Conservation (phyloP, 768 basidiomycete species). For the Podaxis sp. region DNA sequence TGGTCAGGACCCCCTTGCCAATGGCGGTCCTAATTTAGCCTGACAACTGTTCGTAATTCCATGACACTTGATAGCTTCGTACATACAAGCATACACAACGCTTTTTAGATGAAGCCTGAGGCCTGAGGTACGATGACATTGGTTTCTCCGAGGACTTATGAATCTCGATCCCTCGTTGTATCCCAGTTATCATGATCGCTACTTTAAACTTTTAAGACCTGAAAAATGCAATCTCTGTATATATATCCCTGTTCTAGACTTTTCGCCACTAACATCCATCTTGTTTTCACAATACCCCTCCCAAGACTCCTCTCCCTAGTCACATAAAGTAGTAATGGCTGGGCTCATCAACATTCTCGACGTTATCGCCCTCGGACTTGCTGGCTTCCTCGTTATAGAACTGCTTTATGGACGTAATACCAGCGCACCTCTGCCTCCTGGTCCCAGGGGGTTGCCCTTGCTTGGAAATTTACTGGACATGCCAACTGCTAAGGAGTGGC, state of each 20-base stretch:
- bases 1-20: too few species aligned
- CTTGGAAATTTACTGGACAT: slow-evolving; percentile 50
- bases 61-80: too few species aligned
- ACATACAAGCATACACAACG: too few species aligned
- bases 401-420: slow-evolving; percentile 17
- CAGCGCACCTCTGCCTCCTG: slow-evolving; percentile 37
- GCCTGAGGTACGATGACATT: too few species aligned
- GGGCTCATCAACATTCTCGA: slow-evolving; percentile 19
- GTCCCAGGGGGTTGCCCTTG: slow-evolving; percentile 42
- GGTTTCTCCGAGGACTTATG: too few species aligned
- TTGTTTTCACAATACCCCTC: not conserved
- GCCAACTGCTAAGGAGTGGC: slow-evolving; percentile 44
- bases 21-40: too few species aligned
- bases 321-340: slow-evolving; percentile 10
- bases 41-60: too few species aligned
- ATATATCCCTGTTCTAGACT: not conserved
- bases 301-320: not conserved
- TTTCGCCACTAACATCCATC: not conserved
- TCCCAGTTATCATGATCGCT: too few species aligned
- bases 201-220: not conserved
- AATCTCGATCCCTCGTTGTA: too few species aligned
- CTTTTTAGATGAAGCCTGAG: too few species aligned
- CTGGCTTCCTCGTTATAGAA: slow-evolving; percentile 20
- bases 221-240: not conserved
- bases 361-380: slow-evolving; percentile 11